Conservation (phyloP, 176 grass and related monocot species). For the Guadua angustifolia region DNA sequence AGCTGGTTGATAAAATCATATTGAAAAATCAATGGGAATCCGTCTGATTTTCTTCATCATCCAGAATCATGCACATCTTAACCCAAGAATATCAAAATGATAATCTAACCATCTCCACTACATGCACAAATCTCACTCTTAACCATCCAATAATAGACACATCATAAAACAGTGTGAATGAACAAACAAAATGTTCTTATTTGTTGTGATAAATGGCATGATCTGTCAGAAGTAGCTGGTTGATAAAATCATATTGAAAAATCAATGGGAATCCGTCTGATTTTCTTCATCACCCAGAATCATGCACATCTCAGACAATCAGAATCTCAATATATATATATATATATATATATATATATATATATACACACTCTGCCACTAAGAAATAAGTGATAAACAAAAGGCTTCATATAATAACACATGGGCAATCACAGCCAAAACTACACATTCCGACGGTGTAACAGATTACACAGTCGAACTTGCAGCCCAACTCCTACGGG, state of each 20-base stretch:
- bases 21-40: slow-evolving; percentile 51
- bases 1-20: slow-evolving; percentile 58
- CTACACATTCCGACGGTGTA: background rate
- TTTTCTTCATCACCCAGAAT: slow-evolving; percentile 58
- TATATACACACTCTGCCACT: too few species aligned
- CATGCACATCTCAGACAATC: background rate
- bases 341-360: too few species aligned
- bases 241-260: slow-evolving; percentile 41
- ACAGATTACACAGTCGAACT: background rate
- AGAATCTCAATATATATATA: too few species aligned
- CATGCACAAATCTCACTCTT: background rate
- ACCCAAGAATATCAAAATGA: background rate
- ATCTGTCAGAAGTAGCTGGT: slow-evolving; percentile 55
- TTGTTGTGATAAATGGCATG: background rate
- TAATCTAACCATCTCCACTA: background rate
- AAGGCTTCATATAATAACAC: background rate
- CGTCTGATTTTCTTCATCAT: slow-evolving; percentile 61
- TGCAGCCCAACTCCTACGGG: background rate
- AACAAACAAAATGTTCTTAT: background rate
- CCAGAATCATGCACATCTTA: slow-evolving; percentile 40
- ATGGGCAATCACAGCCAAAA: background rate
- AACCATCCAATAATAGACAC: background rate
- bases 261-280: slow-evolving; percentile 48
- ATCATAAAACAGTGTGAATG: background rate
- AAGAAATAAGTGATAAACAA: background rate